These are phyloP conservation scores for Ceratorhiza oryzae-sativae DNA, from an alignment of 1,284 basidiomycete species.

Conservation along the genomic window DNA sequence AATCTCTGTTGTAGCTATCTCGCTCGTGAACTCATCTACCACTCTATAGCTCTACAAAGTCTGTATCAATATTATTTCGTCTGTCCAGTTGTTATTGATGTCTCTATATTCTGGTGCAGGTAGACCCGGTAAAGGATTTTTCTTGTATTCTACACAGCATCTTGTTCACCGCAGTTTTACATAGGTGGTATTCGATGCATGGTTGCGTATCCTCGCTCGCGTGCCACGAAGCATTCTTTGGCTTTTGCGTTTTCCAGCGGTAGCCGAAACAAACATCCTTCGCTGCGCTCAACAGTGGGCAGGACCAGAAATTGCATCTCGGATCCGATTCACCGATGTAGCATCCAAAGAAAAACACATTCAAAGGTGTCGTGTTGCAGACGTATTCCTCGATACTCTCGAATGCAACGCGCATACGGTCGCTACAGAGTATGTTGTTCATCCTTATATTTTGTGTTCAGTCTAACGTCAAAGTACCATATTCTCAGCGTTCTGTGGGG, in stretches of 20 bases:
- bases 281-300: slow-evolving; percentile 61
- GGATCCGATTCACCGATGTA: slow-evolving; percentile 66
- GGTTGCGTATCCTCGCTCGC: slow-evolving; percentile 62
- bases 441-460: neutral
- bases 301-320: slow-evolving; percentile 60
- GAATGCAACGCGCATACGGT: slow-evolving; percentile 73
- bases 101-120: slow-evolving; percentile 46
- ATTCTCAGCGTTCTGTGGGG: slow-evolving; percentile 61
- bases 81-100: neutral
- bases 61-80: neutral
- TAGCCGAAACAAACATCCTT: slow-evolving; percentile 62
- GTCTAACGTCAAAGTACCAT: neutral
- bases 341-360: slow-evolving; percentile 63
- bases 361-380: slow-evolving; percentile 61
- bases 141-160: neutral
- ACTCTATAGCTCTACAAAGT: slow-evolving; percentile 59
- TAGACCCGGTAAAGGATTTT: slow-evolving; percentile 56
- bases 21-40: slow-evolving; percentile 9
- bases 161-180: neutral
- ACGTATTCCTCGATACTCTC: slow-evolving; percentile 68
- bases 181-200: slow-evolving; percentile 60
- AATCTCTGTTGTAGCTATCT: neutral
- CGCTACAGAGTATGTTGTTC: slow-evolving; percentile 59
- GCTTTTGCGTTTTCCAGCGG: slow-evolving; percentile 66
- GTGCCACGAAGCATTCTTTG: slow-evolving; percentile 65